These are phyloP conservation scores for Scenedesmus sp. DNA, from an alignment of 163 green algal genomes.

Conservation along the genomic window DNA sequence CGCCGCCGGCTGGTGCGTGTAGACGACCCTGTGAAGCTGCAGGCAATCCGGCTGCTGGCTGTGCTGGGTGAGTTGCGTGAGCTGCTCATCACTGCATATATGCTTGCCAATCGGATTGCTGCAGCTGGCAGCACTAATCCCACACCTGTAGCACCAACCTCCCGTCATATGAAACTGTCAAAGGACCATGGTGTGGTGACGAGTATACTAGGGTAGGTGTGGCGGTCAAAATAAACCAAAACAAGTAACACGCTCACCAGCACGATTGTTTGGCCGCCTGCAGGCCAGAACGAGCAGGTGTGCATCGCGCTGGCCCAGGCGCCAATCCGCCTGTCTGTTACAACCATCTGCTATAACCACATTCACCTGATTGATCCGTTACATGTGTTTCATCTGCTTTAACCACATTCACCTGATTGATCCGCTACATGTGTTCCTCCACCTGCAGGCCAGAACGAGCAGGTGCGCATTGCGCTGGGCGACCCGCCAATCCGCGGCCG, in stretches of 20 bases:
- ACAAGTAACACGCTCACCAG: no score
- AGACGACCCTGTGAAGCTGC: background rate
- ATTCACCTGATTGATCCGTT: no score
- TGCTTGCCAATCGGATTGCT: background rate
- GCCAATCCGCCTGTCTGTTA: conserved; percentile 45
- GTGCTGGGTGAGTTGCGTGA: conserved; percentile 72
- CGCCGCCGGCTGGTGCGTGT: background rate
- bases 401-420: no score
- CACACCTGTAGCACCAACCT: no score
- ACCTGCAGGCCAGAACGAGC: conserved; percentile 65
- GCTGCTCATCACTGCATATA: no score
- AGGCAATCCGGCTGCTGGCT: conserved; percentile 72
- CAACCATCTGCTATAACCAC: no score
- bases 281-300: conserved; percentile 75
- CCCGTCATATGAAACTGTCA: no score
- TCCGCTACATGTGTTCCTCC: background rate
- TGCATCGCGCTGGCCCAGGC: conserved; percentile 68
- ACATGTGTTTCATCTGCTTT: no score
- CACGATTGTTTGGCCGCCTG: background rate
- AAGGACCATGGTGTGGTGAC: no score
- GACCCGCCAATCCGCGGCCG: conserved; percentile 67
- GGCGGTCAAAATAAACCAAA: no score
- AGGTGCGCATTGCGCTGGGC: conserved; percentile 75
- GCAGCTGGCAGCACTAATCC: conserved; percentile 25
- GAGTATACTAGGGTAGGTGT: no score